Evolutionary conservation across 75 land plant species (phyloP).

Genomic region (Pseudotsuga menziesii): DNA sequence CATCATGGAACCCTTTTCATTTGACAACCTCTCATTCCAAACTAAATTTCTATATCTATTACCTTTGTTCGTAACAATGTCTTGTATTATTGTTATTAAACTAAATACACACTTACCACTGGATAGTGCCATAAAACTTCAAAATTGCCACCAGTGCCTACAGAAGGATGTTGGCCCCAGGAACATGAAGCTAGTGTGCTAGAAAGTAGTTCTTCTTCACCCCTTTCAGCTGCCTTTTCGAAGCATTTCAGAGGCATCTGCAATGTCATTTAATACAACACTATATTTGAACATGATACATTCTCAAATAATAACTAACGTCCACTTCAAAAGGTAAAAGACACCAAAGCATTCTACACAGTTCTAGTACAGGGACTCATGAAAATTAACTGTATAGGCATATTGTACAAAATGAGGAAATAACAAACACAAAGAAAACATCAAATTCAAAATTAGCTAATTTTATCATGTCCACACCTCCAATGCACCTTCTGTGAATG

Average conservation of each 20-base stretch:
- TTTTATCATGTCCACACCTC: conserved; percentile 36
- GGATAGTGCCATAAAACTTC: conserved; percentile 51
- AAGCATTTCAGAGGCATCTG: conserved; percentile 77
- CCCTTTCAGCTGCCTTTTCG: conserved; percentile 62
- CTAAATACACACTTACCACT: conserved; percentile 21
- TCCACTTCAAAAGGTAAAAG: not conserved
- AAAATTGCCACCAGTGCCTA: conserved; percentile 83
- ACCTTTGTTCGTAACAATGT: not conserved
- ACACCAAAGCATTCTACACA: not conserved
- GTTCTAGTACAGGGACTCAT: not conserved
- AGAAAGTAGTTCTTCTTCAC: conserved; percentile 52
- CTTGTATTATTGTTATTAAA: not conserved
- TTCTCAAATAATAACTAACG: not conserved
- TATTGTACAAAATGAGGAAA: not conserved
- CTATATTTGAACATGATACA: not conserved
- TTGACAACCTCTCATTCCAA: not conserved
- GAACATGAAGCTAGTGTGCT: conserved; percentile 63
- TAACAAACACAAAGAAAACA: not conserved
- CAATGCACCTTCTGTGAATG: conserved; percentile 69
- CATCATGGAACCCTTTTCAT: not conserved
- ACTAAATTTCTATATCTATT: not conserved
- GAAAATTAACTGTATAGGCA: not conserved
- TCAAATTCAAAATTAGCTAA: not conserved
- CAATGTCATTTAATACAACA: conserved; percentile 3
- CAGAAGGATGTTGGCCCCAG: conserved; percentile 69